phyloP scores from a whole-genome alignment of 2,329 filamentous ascomycete genomes.

The Blastomyces parvus region DNA sequence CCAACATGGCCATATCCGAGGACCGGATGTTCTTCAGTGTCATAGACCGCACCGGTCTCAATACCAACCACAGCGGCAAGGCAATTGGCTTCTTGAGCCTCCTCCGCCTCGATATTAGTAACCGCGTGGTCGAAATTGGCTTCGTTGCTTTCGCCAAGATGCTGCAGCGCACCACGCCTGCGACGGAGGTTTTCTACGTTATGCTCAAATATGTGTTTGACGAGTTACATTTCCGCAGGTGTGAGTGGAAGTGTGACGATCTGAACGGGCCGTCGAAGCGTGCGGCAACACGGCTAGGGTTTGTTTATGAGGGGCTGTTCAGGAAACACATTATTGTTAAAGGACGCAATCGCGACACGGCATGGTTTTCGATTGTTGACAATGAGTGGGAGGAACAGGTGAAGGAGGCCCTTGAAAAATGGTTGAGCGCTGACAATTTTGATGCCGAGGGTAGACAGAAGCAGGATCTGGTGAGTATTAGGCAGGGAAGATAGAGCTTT shows the following conservation, averaged over 20 bases:
- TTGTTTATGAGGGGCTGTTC: conserved; percentile 51
- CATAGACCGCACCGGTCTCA: conserved; percentile 25
- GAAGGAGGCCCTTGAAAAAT: conserved; percentile 42
- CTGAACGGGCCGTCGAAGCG: conserved; percentile 46
- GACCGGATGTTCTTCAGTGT: conserved; percentile 41
- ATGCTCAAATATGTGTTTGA: conserved; percentile 47
- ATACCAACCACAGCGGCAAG: conserved; percentile 21
- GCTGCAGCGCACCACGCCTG: conserved; percentile 46
- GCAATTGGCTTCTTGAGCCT: conserved; percentile 36
- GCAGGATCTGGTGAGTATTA: conserved; percentile 34
- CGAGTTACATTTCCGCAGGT: conserved; percentile 45
- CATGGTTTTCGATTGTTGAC: conserved; percentile 51
- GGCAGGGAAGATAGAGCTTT: conserved; percentile 10
- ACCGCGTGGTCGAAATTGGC: conserved; percentile 51
- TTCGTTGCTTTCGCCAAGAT: conserved; percentile 43
- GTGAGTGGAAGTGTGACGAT: conserved; percentile 57
- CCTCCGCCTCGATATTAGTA: conserved; percentile 40
- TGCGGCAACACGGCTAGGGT: conserved; percentile 51
- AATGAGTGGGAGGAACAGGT: conserved; percentile 46
- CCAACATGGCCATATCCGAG: conserved; percentile 18
- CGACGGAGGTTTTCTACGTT: conserved; percentile 51
- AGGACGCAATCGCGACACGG: conserved; percentile 49
- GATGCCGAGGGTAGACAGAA: conserved; percentile 45
- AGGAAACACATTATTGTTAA: conserved; percentile 53
- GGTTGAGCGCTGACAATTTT: conserved; percentile 50